A percentile compares a stretch with the other conserved stretches of the same genome.
Evolutionary conservation across 2,329 filamentous ascomycete species (phyloP).

Genomic region (Paecilomyces fulvus): DNA sequence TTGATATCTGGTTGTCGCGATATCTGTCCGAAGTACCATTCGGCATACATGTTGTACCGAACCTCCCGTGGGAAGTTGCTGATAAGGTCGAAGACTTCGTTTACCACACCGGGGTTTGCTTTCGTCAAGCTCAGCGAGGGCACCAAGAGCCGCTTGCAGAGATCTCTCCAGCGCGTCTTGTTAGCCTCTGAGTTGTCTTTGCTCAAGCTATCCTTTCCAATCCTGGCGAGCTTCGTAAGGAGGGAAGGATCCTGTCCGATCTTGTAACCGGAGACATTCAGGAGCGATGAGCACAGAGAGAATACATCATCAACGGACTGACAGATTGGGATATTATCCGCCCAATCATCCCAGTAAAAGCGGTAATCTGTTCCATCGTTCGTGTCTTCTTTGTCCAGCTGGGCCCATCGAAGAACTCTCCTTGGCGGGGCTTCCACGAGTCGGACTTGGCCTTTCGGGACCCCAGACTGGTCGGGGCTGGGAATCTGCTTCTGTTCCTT

Average conservation of each 20-base stretch:
- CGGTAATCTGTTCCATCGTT: constrained; percentile 69
- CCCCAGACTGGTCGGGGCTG: constrained; percentile 56
- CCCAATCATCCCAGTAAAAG: constrained; percentile 98
- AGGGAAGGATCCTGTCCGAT: constrained; percentile 77
- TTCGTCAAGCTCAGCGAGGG: constrained; percentile 81
- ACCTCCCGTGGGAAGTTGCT: constrained; percentile 66
- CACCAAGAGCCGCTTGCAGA: constrained; percentile 75
- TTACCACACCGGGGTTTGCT: constrained; percentile 73
- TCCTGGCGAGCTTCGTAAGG: constrained; percentile 73
- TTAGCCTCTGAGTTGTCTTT: constrained; percentile 65
- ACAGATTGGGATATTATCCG: constrained; percentile 84
- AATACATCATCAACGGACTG: constrained; percentile 88
- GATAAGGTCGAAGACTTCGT: constrained; percentile 78
- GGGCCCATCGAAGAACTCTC: constrained; percentile 72
- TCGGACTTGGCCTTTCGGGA: constrained; percentile 61
- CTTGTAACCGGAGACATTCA: constrained; percentile 79
- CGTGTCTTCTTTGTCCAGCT: constrained; percentile 67
- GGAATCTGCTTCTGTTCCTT: constrained; percentile 44
- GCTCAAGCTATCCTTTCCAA: constrained; percentile 66
- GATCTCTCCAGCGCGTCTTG: constrained; percentile 68
- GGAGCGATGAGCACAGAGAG: constrained; percentile 70
- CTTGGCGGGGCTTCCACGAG: constrained; percentile 52
- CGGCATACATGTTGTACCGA: constrained; percentile 82
- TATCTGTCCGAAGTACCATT: constrained; percentile 78
- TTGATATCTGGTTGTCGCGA: constrained; percentile 71